phyloP scores from a whole-genome alignment of 1,284 basidiomycete species.

The Coniferiporia sulphurascens region DNA sequence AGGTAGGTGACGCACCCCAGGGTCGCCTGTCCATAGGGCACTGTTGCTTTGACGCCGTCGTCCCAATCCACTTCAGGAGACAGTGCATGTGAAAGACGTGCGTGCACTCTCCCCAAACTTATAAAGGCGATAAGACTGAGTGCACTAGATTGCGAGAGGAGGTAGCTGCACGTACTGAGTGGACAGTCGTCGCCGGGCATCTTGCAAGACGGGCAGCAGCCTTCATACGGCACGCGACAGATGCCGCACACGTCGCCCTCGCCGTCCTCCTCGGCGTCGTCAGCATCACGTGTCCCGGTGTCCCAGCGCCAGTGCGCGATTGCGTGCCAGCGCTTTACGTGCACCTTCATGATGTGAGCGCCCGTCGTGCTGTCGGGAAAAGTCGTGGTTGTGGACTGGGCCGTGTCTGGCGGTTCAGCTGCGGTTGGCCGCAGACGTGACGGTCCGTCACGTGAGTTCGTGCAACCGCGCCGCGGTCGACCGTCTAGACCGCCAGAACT shows the following conservation, averaged over 20 bases:
- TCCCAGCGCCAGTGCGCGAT: conserved; percentile 89
- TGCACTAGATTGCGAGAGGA: not conserved
- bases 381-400: not conserved
- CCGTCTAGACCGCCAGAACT: no score
- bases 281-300: conserved; percentile 40
- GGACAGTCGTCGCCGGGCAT: conserved; percentile 97
- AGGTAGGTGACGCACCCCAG: conserved; percentile 71
- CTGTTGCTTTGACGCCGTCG: conserved; percentile 80
- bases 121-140: not conserved
- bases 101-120: conserved; percentile 94
- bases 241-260: conserved; percentile 90
- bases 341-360: conserved; percentile 60
- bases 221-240: conserved; percentile 87
- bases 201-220: conserved; percentile 90
- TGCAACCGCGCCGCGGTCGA: no score
- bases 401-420: no score
- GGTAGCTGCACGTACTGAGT: conserved; percentile 60
- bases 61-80: conserved; percentile 89
- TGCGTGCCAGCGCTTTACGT: conserved; percentile 77
- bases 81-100: conserved; percentile 97
- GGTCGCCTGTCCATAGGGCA: conserved; percentile 91
- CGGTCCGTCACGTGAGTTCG: no score
- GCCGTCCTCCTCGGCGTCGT: conserved; percentile 39
- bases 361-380: not conserved
- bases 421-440: no score